phyloP scores from a whole-genome alignment of 1,139 yeast genomes.

The Candida glucosophila region DNA sequence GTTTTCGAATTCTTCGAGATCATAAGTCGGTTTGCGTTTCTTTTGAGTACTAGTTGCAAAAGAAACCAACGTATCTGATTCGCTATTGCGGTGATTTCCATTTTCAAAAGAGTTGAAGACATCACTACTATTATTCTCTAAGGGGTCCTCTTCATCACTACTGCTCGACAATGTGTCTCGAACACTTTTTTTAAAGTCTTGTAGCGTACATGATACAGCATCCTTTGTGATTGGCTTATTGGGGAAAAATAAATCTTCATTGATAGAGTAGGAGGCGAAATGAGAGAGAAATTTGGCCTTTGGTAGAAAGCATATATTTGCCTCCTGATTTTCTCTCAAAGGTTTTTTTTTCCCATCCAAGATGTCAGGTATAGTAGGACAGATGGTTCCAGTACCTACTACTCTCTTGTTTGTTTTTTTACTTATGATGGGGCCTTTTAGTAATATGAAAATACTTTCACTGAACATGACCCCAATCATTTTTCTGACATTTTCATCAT shows the following conservation, averaged over 20 bases:
- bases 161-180: background rate
- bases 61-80: no score
- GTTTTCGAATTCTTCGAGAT: no score
- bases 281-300: constrained; percentile 3
- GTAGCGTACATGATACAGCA: background rate
- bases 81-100: no score
- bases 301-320: constrained; percentile 12
- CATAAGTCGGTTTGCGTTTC: no score
- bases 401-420: constrained; percentile 4
- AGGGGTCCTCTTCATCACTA: no score
- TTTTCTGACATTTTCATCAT: constrained; percentile 3
- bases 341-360: constrained; percentile 5
- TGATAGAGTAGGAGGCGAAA: constrained; percentile 1
- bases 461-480: constrained; percentile 5
- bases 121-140: no score
- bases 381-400: constrained; percentile 9
- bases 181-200: constrained; percentile 1
- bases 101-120: no score
- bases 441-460: background rate
- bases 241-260: constrained; percentile 10
- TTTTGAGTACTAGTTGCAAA: no score
- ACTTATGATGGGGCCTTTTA: constrained; percentile 4
- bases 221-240: constrained; percentile 3
- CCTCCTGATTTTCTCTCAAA: constrained; percentile 4
- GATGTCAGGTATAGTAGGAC: constrained; percentile 6